These are phyloP conservation scores for Microsporum canis DNA, from an alignment of 2,329 filamentous ascomycete species.

Conservation along the genomic window DNA sequence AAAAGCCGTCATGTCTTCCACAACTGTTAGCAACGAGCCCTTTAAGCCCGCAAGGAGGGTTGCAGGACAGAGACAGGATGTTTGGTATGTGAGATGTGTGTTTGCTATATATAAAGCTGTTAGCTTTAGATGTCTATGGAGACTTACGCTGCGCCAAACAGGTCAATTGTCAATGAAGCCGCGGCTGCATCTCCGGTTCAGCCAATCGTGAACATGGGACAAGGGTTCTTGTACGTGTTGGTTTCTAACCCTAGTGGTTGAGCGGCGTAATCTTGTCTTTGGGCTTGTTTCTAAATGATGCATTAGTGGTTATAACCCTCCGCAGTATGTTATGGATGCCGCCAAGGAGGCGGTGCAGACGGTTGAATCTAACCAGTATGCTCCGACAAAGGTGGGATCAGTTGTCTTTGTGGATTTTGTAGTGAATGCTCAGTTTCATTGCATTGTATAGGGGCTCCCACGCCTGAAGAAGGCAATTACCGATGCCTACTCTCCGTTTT, in stretches of 20 bases:
- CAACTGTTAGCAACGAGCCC: slow-evolving; percentile 28
- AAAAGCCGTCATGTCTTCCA: slow-evolving; percentile 27
- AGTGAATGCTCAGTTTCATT: not conserved
- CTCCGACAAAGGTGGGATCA: slow-evolving; percentile 61
- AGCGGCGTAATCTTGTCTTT: not conserved
- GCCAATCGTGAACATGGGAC: slow-evolving; percentile 59
- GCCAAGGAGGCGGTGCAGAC: slow-evolving; percentile 79
- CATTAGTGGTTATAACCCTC: slow-evolving; percentile 73
- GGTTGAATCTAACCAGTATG: slow-evolving; percentile 98
- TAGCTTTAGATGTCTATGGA: not conserved
- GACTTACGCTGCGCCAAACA: slow-evolving; percentile 18
- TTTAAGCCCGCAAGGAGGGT: slow-evolving; percentile 40
- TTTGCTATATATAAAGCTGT: not conserved
- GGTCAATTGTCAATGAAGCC: slow-evolving; percentile 58
- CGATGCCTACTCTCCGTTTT: slow-evolving; percentile 81
- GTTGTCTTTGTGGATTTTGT: not conserved
- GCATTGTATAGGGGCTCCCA: slow-evolving; percentile 54
- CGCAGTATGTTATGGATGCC: slow-evolving; percentile 77
- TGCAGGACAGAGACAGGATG: slow-evolving; percentile 41
- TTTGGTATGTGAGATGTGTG: slow-evolving; percentile 28
- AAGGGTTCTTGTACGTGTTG: slow-evolving; percentile 45
- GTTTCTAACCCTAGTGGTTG: not conserved
- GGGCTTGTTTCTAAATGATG: not conserved
- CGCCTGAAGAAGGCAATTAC: slow-evolving; percentile 87
- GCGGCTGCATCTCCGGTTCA: slow-evolving; percentile 52